These are phyloP conservation scores for Mycena crocata DNA, from an alignment of 768 basidiomycete species.

Conservation along the genomic window DNA sequence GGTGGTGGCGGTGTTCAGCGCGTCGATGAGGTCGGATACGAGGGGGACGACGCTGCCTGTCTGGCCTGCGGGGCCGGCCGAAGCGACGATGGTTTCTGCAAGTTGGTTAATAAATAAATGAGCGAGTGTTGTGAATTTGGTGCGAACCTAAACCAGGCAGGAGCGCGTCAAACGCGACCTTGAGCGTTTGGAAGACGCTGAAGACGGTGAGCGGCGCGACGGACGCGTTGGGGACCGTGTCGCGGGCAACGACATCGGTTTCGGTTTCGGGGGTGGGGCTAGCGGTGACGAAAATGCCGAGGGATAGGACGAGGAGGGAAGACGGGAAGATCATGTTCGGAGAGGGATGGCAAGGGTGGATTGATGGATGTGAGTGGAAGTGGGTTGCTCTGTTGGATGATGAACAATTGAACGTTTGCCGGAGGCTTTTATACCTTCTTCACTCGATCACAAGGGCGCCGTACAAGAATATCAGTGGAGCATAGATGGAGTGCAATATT, in stretches of 20 bases:
- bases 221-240: constrained; percentile 9
- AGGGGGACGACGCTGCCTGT: constrained; percentile 8
- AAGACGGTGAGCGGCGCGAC: constrained; percentile 21
- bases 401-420: no score
- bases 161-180: constrained; percentile 1
- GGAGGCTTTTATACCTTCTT: no score
- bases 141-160: background rate
- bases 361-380: constrained; percentile 1
- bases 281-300: constrained; percentile 6
- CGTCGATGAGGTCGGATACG: background rate
- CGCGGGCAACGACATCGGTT: background rate
- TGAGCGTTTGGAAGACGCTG: constrained; percentile 15
- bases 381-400: no score
- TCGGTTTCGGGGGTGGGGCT: background rate
- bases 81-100: background rate
- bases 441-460: no score
- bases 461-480: no score
- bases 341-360: constrained; percentile 12
- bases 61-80: background rate
- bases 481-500: no score
- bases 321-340: constrained; percentile 16
- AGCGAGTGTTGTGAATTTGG: background rate
- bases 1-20: constrained; percentile 10
- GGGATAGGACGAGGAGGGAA: constrained; percentile 2
- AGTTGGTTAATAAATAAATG: background rate